These are phyloP conservation scores for Nigrospora osmanthi DNA, from an alignment of 2,329 filamentous ascomycete genomes.

Conservation along the genomic window DNA sequence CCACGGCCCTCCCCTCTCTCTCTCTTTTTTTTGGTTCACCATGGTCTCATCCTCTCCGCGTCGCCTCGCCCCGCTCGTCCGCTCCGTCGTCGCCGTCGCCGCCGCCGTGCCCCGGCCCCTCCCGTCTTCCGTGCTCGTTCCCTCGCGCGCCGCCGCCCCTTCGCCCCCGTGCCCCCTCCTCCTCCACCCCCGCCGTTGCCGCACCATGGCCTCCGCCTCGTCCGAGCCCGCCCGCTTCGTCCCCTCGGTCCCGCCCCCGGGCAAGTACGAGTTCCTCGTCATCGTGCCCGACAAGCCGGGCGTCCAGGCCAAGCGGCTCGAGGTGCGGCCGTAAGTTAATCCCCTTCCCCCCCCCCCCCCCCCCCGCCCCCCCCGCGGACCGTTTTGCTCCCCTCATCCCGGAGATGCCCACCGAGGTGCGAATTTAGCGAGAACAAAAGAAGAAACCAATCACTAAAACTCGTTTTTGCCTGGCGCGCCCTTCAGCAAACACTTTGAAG, in stretches of 20 bases:
- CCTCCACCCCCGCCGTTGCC: not conserved
- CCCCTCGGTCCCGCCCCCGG: constrained; percentile 6
- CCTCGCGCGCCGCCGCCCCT: not conserved
- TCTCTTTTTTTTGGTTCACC: too few relatives aligned
- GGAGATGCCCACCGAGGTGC: too few relatives aligned
- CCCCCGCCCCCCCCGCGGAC: too few relatives aligned
- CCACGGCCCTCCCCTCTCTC: too few relatives aligned
- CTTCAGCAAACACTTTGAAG: constrained; percentile 44
- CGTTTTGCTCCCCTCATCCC: too few relatives aligned
- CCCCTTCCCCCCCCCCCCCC: not conserved
- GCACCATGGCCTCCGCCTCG: not conserved
- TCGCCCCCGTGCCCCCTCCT: not conserved
- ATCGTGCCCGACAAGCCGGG: constrained; percentile 61
- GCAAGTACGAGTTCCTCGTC: constrained; percentile 53
- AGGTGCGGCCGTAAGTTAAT: constrained; percentile 45
- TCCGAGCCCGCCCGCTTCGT: not conserved
- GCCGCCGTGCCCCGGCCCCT: not conserved
- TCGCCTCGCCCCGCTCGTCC: not conserved
- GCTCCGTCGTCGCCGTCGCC: not conserved
- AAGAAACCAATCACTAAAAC: too few relatives aligned
- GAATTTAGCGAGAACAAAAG: too few relatives aligned
- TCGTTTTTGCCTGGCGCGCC: not conserved
- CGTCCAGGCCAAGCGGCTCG: constrained; percentile 50
- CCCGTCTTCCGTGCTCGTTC: not conserved
- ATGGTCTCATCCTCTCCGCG: not conserved